Evolutionary conservation across 768 basidiomycete genomes (phyloP), one percentile per base, ranked within the genome.

Genomic region (Suillus hirtellus): DNA sequence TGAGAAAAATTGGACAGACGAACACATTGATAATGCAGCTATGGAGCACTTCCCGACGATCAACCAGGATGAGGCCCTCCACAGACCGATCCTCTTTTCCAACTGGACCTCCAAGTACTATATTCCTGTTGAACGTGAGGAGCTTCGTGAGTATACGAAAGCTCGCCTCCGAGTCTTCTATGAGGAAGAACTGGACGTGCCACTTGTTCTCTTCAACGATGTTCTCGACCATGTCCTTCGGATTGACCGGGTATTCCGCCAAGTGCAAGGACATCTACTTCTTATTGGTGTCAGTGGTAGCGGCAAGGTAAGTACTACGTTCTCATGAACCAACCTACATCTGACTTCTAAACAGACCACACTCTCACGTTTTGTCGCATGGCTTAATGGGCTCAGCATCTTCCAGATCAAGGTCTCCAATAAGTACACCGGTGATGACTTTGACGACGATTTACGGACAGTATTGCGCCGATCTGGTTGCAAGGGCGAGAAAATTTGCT

Each of bases 401-500:
- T 99, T 97, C 85, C 97, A 99, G 75, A 97, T 99, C 83, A 99
- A 99, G 74, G 97, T 99, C 4, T 98, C 96, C 27, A 99, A 99
- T 81, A 96, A 95, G 74, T 99, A 99, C 74, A 97, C 95, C 2
- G 96, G 93, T 27, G 96, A 96, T 17, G 97, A 99, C 75, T 99
- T 99, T 69, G 97, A 99, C 68, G 96, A 99, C 67, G 97, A 99
- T 75, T 82, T 99, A 52, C 89, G 97, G 47, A 93, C 88, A 0
- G 97, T 99, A 6, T 87, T 99, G 43, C 93, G 97, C 50, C 90
- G 97, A 42, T 83, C 96, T 8, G 97, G 97, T 7, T 98, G 95
- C 81, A 99, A 99, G 73, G 95, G 95, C 68, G 97, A 99, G 78
- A 99, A 99, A 79, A 90, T 99, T 56, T 98, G 95, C 75, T 99